Evolutionary conservation across 2,329 filamentous ascomycete species (phyloP), one percentile per base, ranked within the genome.

Genomic region (Calonectria pseudoreteaudii): DNA sequence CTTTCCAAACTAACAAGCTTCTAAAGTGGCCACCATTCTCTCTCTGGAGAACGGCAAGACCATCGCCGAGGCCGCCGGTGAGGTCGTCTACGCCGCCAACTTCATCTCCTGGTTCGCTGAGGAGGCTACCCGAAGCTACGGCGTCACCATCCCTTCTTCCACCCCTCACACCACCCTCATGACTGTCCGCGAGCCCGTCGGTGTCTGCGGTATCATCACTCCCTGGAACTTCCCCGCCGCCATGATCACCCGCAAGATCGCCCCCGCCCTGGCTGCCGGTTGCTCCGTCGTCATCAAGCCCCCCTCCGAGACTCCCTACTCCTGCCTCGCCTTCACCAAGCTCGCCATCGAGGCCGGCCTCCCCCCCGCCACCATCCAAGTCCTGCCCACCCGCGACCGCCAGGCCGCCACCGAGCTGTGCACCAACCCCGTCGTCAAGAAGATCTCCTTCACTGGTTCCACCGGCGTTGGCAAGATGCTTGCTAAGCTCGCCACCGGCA

Each of bases 261-360:
- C 83, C 2, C 85, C 91, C 5, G 91, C 90, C 3, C 86, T 95
- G 47, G 93, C 93, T n/a, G 93, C 93, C 31, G 93, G 93, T 49
- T 95, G 93, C 84, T 94, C 93, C 2, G 94, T 95, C 90, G 88
- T 96, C 30, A 88, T 91, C 34, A 94, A 94, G 85, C 92, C 93
- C 3, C 92, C 91, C 11, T 93, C 93, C 3, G 93, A 94, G 83
- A 95, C 94, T 3, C 94, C 94, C 0, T 91, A 94, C 81, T 94
- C 93, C 47, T 90, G 92, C 4, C 91, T 94, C 34, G 92, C 93
- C 2, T 86, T 95, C 23, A 93, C 92, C 3, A 90, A 93, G 80
- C 89, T 95, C 36, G 93, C 92, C 0, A 86, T 90, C 71, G 89
- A 93, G 49, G 94, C 94, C 0, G 95, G 95, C 1, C 93, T 95